Evolutionary conservation across 1,284 basidiomycete genomes (phyloP), one percentile per base, ranked within the genome.

Genomic region (Salmacisia buchloeana): DNA sequence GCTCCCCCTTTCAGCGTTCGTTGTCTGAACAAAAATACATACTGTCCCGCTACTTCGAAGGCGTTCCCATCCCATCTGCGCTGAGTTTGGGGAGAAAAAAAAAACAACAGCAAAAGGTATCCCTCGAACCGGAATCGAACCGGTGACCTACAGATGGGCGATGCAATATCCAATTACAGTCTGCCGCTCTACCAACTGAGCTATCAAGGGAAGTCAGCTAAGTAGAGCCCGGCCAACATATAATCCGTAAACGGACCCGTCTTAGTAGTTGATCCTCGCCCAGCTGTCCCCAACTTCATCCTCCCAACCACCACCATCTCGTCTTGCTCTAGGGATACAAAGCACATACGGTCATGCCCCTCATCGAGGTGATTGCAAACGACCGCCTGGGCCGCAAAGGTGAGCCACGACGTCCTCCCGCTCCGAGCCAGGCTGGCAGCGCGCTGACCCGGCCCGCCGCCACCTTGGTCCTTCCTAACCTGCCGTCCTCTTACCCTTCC

Each of bases 321-420:
- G 15, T 18, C 41, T 43, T 21, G 6, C 7, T 15, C 10, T n/a
- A 43, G 18, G 15, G 6, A n/a, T n/a, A 15, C 34, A 34, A n/a
- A 29, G 13, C 52, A 63, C 13, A n/a, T n/a, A n/a, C n/a, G n/a
- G n/a, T n/a, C 21, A 78, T 77, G 76, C 71, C 69, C 18, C 76
- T 85, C 76, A 85, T 85, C 64, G 83, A 97, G 87, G 87, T 97
- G 66, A 94, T 94, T 72, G 94, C 92, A 7, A 97, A 97, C 82
- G 94, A 97, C 83, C 89, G 94, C 78, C 85, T 97, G 61, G 94
- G 94, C 57, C 87, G 91, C 65, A 97, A 96, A 88, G 94, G 94
- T 92, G 52, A 61, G 74, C 60, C 2, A n/a, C n/a, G n/a, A n/a
- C n/a, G n/a, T n/a, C n/a, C n/a, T n/a, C 9, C 7, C 36, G 7